These are phyloP conservation scores for Fusarium kyushuense DNA, from an alignment of 2,329 filamentous ascomycete species.

Conservation along the genomic window DNA sequence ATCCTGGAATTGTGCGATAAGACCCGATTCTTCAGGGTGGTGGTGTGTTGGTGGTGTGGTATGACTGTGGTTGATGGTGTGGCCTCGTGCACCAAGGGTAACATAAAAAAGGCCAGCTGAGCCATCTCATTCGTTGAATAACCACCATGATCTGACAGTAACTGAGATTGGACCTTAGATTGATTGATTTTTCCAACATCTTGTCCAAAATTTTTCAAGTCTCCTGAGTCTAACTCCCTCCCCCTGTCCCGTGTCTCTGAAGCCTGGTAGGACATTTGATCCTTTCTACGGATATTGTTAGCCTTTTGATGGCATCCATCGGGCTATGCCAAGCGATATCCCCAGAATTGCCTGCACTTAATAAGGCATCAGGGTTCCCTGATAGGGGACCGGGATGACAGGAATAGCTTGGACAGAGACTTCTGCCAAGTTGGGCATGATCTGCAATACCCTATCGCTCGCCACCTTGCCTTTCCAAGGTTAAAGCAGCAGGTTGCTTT, in stretches of 20 bases:
- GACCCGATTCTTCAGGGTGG: slow-evolving; percentile 3
- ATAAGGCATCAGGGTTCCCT: slow-evolving; percentile 29
- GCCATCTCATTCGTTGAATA: slow-evolving; percentile 38
- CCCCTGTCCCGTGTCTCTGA: slow-evolving; percentile 9
- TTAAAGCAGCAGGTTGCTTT: slow-evolving; percentile 18
- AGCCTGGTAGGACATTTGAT: slow-evolving; percentile 28
- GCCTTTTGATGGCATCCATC: slow-evolving; percentile 20
- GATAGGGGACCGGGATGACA: slow-evolving; percentile 25
- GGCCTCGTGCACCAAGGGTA: slow-evolving; percentile 27
- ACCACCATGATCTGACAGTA: slow-evolving; percentile 44
- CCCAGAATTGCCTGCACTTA: slow-evolving; percentile 41
- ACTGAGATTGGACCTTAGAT: slow-evolving; percentile 27
- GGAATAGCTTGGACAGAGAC: slow-evolving; percentile 34
- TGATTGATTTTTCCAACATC: slow-evolving; percentile 4
- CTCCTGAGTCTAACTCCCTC: not conserved
- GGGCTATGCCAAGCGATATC: slow-evolving; percentile 46
- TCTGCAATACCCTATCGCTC: slow-evolving; percentile 40
- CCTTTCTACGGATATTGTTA: slow-evolving; percentile 16
- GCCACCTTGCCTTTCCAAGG: slow-evolving; percentile 20
- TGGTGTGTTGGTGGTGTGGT: slow-evolving; percentile 27
- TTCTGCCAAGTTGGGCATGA: slow-evolving; percentile 41
- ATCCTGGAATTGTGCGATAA: slow-evolving; percentile 32
- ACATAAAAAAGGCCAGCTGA: slow-evolving; percentile 17
- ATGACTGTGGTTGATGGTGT: slow-evolving; percentile 20
- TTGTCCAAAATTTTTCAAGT: slow-evolving; percentile 14